phyloP scores from a whole-genome alignment of 768 basidiomycete species.

The Suillus tomentosus region DNA sequence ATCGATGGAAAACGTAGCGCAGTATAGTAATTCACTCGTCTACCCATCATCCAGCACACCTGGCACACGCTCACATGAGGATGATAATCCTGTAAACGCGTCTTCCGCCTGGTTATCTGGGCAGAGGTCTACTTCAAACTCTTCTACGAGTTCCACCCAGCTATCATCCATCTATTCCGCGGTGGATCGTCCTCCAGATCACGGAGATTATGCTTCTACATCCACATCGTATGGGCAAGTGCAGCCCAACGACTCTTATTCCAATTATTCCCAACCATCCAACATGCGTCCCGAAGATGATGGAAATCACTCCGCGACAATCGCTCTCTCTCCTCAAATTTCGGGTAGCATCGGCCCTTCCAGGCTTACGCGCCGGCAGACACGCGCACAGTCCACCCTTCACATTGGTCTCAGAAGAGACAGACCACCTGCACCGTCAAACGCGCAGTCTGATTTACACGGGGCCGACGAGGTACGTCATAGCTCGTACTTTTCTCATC shows the following conservation, averaged over 20 bases:
- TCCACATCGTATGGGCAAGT: conserved; percentile 25
- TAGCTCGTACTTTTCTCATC: background rate
- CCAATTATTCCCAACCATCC: conserved; percentile 31
- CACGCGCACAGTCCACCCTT: conserved; percentile 36
- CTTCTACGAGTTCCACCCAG: conserved; percentile 23
- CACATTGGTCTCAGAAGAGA: conserved; percentile 37
- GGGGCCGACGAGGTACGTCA: conserved; percentile 31
- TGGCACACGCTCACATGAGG: conserved; percentile 22
- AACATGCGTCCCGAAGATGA: conserved; percentile 31
- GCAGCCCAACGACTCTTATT: conserved; percentile 29
- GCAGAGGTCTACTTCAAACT: conserved; percentile 19
- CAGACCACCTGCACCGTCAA: conserved; percentile 21
- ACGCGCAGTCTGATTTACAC: conserved; percentile 19
- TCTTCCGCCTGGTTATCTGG: conserved; percentile 29
- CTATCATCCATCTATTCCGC: conserved; percentile 39
- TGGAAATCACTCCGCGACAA: conserved; percentile 25
- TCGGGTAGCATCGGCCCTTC: conserved; percentile 55
- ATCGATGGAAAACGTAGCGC: conserved; percentile 40
- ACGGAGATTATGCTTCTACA: conserved; percentile 36
- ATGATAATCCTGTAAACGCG: conserved; percentile 29
- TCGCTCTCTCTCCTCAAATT: conserved; percentile 41
- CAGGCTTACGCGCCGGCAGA: conserved; percentile 50
- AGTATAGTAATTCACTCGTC: conserved; percentile 34
- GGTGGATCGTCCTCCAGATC: conserved; percentile 42
- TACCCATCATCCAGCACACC: conserved; percentile 33